Conservation (phyloP, 1,284 basidiomycete genomes). For the Fomes fomentarius region DNA sequence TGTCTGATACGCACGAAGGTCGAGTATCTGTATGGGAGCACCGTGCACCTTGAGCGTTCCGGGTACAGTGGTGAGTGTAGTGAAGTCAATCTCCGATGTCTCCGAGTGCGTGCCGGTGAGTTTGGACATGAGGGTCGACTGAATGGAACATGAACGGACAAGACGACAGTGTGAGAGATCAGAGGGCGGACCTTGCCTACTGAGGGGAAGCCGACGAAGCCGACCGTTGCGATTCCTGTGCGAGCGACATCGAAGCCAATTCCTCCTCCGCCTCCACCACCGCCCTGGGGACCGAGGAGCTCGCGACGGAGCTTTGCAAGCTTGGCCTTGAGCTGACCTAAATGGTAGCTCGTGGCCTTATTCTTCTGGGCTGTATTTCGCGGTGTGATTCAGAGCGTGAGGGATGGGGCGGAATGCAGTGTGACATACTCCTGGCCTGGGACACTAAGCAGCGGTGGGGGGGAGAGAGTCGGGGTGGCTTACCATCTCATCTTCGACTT, state of each 20-base stretch:
- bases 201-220: conserved; percentile 91
- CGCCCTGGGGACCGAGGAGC: conserved; percentile 78
- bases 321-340: conserved; percentile 98
- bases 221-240: conserved; percentile 96
- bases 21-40: conserved; percentile 89
- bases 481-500: conserved; percentile 97
- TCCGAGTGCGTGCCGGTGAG: conserved; percentile 98
- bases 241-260: conserved; percentile 96
- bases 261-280: conserved; percentile 87
- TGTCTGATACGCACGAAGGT: conserved; percentile 66
- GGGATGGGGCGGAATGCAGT: conserved; percentile 4
- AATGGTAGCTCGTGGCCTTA: conserved; percentile 94
- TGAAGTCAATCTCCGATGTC: conserved; percentile 99
- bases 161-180: conserved; percentile 43
- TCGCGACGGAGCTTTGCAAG: conserved; percentile 96
- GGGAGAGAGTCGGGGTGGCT: conserved; percentile 32
- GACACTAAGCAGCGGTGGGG: conserved; percentile 16
- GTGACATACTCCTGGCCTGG: conserved; percentile 45
- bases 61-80: conserved; percentile 90
- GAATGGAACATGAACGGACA: conserved; percentile 16
- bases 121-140: conserved; percentile 98
- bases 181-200: conserved; percentile 75
- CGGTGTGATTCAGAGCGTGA: conserved; percentile 13
- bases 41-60: conserved; percentile 95
- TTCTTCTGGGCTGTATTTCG: conserved; percentile 83